Evolutionary conservation across 1,284 basidiomycete genomes (phyloP).

Genomic region (Bjerkandera adusta): DNA sequence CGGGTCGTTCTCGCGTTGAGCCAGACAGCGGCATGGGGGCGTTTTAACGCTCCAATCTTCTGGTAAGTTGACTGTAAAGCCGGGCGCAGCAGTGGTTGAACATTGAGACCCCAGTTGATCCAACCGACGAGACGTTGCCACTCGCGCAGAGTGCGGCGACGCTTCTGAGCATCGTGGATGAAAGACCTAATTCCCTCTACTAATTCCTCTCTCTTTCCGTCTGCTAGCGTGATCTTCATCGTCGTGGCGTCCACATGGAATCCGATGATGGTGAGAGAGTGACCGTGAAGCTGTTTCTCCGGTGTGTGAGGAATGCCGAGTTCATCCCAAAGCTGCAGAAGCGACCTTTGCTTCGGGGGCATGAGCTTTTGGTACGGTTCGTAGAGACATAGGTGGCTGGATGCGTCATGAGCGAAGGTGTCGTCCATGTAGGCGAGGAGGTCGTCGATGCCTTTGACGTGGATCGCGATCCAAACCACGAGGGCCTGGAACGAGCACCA

Average conservation of each 20-base stretch:
- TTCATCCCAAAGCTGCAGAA: constrained; percentile 39
- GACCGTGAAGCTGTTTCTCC: constrained; percentile 36
- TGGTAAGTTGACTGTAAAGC: constrained; percentile 31
- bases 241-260: constrained; percentile 31
- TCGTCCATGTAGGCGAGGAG: constrained; percentile 38
- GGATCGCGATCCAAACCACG: constrained; percentile 34
- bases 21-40: constrained; percentile 20
- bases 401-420: constrained; percentile 28
- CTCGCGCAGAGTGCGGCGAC: constrained; percentile 20
- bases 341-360: constrained; percentile 30
- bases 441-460: constrained; percentile 19
- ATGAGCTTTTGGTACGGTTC: constrained; percentile 26
- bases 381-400: constrained; percentile 24
- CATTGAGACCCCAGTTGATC: constrained; percentile 41
- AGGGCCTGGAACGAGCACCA: constrained; percentile 33
- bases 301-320: constrained; percentile 37
- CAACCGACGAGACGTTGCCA: constrained; percentile 34
- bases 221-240: constrained; percentile 30
- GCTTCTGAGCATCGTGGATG: constrained; percentile 2
- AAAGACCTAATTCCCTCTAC: constrained; percentile 10
- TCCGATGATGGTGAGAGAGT: constrained; percentile 34
- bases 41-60: constrained; percentile 32
- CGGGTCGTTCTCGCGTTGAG: constrained; percentile 27
- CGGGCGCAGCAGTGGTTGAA: constrained; percentile 33
- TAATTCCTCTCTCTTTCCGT: neutral